Percentiles rank a stretch among this genome's conserved stretches.
Evolutionary conservation across 352 stramenopile species (phyloP).

Genomic region (Phytophthora constricta): DNA sequence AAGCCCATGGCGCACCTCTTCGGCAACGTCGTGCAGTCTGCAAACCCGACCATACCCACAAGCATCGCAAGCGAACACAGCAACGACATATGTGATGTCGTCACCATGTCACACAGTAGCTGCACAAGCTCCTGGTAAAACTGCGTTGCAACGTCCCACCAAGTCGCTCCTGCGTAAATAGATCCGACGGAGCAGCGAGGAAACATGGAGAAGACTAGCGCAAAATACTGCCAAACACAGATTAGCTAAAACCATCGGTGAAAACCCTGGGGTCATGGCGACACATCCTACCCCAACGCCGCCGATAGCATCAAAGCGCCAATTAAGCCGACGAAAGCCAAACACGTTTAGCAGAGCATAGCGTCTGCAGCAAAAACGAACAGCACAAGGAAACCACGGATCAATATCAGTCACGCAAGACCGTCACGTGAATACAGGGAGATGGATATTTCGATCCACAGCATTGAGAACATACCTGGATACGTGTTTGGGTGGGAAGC

Average conservation of each 20-base stretch:
- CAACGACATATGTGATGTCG: conserved; percentile 78
- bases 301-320: conserved; percentile 93
- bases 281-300: conserved; percentile 69
- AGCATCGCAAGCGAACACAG: conserved; percentile 65
- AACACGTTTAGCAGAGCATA: conserved; percentile 87
- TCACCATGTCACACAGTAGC: conserved; percentile 75
- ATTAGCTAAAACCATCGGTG: conserved; percentile 2
- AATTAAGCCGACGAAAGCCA: conserved; percentile 93
- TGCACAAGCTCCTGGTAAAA: conserved; percentile 65
- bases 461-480: conserved; percentile 66
- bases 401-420: conserved; percentile 2
- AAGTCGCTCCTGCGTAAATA: conserved; percentile 69
- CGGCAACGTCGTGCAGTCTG: conserved; percentile 70
- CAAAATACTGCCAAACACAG: conserved; percentile 77
- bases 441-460: background rate
- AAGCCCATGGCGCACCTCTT: conserved; percentile 66
- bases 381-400: conserved; percentile 4
- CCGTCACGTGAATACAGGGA: background rate
- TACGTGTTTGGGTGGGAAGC: conserved; percentile 85
- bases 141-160: conserved; percentile 41
- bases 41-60: conserved; percentile 65
- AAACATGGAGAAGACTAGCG: conserved; percentile 93
- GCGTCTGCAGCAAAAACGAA: conserved; percentile 47
- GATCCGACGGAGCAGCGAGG: conserved; percentile 85
- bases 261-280: background rate